Evolutionary conservation across 495 filamentous ascomycete species (phyloP), one percentile per base, ranked within the genome.

Genomic region (Talaromyces nanjingensis): DNA sequence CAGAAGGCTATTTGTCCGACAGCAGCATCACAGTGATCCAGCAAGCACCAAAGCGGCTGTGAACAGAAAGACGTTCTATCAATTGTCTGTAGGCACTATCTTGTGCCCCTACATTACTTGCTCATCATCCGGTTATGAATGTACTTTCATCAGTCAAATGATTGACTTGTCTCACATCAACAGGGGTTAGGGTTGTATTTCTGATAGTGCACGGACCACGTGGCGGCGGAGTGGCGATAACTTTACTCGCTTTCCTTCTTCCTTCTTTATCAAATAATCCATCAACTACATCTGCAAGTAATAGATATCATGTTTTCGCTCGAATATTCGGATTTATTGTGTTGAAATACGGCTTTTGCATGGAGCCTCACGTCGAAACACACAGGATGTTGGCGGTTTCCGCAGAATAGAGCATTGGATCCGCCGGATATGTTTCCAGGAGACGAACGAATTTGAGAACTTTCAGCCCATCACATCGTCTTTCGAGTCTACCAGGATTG

Each of bases 1-100:
- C 27, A 8, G 62, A 64, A 22, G 65, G 65, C 27, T 34, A 52
- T 31, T 27, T 66, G 60, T 9, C 25, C 8, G 53, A 31, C 16
- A 58, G 54, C 53, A 49, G 11, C 16, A 59, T 33, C 56, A 16
- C 33, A 20, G 56, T 59, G 4, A 1, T 59, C 22, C 56, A 59
- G 20, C 33, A 45, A 14, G 34, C 37, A 6, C 59, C 37, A 22
- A 47, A 20, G 20, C 33, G 33, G 39, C 59, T 60, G 31, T 42
- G 20, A 60, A 4, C 56, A 4, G 53, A 20, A 3, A 12, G 9
- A 9, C 20, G 16, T 31, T 58, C 12, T 59, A 49, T 20, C n/a
- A 49, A 14, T 49, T 9, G 6, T 8, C n/a, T 4, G 45, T 14
- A 42, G 37, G 37, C 34, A 14, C 34, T 12, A 4, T 3, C 11